Evolutionary conservation across 768 basidiomycete species (phyloP).

Genomic region (Termitomyces sp.): DNA sequence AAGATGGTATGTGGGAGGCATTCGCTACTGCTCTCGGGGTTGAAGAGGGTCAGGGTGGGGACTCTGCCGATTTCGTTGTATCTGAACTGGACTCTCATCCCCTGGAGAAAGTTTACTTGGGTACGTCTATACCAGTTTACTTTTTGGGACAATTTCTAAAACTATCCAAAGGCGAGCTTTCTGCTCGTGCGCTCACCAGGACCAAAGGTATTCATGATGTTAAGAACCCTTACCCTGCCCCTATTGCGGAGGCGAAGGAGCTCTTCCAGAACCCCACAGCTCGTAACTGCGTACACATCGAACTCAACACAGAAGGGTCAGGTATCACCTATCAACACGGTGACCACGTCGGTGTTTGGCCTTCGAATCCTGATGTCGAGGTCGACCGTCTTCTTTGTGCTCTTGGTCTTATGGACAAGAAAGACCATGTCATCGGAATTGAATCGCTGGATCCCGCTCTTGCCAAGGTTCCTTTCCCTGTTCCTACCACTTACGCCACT

Average conservation of each 20-base stretch:
- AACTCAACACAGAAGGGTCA: conserved; percentile 90
- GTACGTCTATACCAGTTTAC: conserved; percentile 32
- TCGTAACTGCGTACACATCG: conserved; percentile 92
- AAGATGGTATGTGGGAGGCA: conserved; percentile 93
- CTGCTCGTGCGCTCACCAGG: conserved; percentile 86
- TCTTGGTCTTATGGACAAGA: conserved; percentile 79
- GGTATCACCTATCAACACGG: conserved; percentile 99
- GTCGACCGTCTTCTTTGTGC: conserved; percentile 84
- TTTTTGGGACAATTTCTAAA: conserved; percentile 10
- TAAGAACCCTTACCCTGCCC: conserved; percentile 94
- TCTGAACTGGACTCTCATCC: conserved; percentile 74
- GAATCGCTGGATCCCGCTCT: conserved; percentile 97
- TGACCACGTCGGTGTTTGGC: conserved; percentile 98
- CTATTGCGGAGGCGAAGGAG: conserved; percentile 71
- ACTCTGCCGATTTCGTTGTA: conserved; percentile 90
- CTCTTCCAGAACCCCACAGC: conserved; percentile 71
- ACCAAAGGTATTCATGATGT: conserved; percentile 96
- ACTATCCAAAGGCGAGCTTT: conserved; percentile 71
- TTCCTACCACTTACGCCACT: conserved; percentile 89
- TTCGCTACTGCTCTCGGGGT: conserved; percentile 80
- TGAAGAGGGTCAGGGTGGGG: conserved; percentile 95
- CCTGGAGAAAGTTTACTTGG: conserved; percentile 88
- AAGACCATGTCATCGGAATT: conserved; percentile 81
- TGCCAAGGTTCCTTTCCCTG: conserved; percentile 98
- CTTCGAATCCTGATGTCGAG: conserved; percentile 87